Percentiles rank a stretch among this genome's conserved stretches.
Conservation (phyloP, 176 grass and related monocot species). For the Carex pumila region DNA sequence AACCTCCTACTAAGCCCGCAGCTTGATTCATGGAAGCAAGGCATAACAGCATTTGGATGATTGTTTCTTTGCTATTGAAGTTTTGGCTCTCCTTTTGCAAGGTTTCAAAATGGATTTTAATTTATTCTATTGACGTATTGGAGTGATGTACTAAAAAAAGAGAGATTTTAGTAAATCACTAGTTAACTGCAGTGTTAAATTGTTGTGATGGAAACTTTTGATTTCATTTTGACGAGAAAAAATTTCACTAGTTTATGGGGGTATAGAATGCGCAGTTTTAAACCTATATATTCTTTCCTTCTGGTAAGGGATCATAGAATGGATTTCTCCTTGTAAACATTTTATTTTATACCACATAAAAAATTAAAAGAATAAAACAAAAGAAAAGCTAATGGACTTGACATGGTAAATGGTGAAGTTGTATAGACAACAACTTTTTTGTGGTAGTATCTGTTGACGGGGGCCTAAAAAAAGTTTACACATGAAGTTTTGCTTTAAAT, state of each 20-base stretch:
- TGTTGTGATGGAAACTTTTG: background rate
- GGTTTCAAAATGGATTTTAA: background rate
- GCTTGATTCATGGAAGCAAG: background rate
- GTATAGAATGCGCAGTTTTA: background rate
- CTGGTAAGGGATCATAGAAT: background rate
- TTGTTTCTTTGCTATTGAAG: background rate
- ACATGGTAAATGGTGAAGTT: background rate
- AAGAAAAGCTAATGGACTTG: background rate
- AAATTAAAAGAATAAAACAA: background rate
- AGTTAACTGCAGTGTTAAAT: background rate
- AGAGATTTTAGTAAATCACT: background rate
- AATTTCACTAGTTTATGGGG: background rate
- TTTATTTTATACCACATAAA: background rate
- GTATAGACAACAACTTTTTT: no score
- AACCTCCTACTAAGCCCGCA: constrained; percentile 27
- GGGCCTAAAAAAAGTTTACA: no score
- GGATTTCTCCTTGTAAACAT: background rate
- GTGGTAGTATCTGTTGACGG: no score
- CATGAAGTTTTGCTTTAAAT: no score
- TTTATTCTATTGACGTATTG: background rate
- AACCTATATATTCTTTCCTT: background rate
- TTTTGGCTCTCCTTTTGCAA: background rate
- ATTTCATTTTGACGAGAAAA: background rate
- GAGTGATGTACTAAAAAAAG: background rate
- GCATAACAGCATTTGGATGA: background rate